Conservation (phyloP, 2,329 filamentous ascomycete genomes). For the Fusarium sp. region DNA sequence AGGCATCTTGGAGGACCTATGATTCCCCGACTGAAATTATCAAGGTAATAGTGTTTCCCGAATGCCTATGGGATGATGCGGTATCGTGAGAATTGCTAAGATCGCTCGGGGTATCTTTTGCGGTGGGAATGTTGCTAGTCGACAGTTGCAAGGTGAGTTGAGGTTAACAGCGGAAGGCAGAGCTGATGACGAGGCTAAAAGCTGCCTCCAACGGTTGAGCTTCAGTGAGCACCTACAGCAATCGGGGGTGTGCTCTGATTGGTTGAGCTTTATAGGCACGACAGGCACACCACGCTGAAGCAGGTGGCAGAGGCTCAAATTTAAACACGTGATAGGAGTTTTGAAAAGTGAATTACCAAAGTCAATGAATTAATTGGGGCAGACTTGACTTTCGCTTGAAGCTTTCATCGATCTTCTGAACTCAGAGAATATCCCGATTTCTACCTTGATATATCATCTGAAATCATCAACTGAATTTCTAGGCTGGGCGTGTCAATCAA, state of each 20-base stretch:
- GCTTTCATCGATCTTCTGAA: not conserved
- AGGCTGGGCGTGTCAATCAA: constrained; percentile 13
- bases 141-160: constrained; percentile 29
- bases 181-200: constrained; percentile 68
- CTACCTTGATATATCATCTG: not conserved
- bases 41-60: constrained; percentile 7
- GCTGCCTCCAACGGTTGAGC: constrained; percentile 59
- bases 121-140: constrained; percentile 38
- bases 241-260: constrained; percentile 42
- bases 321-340: constrained; percentile 46
- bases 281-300: not conserved
- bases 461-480: constrained; percentile 13
- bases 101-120: constrained; percentile 41
- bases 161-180: constrained; percentile 46
- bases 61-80: not conserved
- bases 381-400: not conserved
- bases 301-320: constrained; percentile 31
- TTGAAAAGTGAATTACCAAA: constrained; percentile 34
- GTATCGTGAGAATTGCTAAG: constrained; percentile 22
- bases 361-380: constrained; percentile 5
- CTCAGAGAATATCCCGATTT: not conserved
- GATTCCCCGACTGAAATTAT: constrained; percentile 26
- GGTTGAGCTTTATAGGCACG: constrained; percentile 22
- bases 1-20: constrained; percentile 74
- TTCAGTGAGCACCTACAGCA: constrained; percentile 34